Conservation (phyloP, 139 green algal genomes). For the Micromonas commoda region DNA sequence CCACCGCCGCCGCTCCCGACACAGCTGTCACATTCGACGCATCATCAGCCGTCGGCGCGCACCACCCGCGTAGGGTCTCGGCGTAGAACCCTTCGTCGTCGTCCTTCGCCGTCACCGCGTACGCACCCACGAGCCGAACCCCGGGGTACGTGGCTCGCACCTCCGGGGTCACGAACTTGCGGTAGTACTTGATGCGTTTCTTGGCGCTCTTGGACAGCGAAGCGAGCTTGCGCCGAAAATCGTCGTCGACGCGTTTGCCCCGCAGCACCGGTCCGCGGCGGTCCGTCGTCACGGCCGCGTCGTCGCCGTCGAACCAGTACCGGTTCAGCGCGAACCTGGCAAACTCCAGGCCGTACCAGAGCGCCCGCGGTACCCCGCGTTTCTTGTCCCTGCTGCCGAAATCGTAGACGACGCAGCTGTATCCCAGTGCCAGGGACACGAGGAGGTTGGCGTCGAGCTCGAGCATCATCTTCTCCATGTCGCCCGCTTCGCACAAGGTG, state of each 20-base stretch:
- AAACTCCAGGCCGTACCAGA: conserved; percentile 69
- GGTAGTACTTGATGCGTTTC: conserved; percentile 14
- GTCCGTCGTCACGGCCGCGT: neutral
- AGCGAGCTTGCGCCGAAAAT: neutral
- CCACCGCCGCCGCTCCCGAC: neutral
- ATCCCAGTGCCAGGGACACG: neutral
- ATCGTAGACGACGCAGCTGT: conserved; percentile 35
- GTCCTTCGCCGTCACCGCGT: neutral
- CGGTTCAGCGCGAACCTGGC: conserved; percentile 19
- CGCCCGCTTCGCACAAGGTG: neutral
- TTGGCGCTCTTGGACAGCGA: neutral
- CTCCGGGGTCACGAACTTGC: conserved; percentile 13
- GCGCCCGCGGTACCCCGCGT: conserved; percentile 47
- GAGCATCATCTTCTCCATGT: conserved; percentile 13
- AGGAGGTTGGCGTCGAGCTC: conserved; percentile 11
- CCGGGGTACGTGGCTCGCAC: neutral
- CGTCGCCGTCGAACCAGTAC: neutral
- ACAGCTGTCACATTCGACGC: neutral
- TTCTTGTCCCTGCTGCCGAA: conserved; percentile 44
- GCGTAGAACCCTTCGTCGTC: conserved; percentile 12
- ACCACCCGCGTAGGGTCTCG: neutral
- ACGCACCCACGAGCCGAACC: neutral
- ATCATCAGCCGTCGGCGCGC: neutral
- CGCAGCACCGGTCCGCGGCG: neutral
- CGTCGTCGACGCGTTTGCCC: neutral